Evolutionary conservation across 176 grass and related monocot species (phyloP).

Genomic region (Oryza brachyantha): DNA sequence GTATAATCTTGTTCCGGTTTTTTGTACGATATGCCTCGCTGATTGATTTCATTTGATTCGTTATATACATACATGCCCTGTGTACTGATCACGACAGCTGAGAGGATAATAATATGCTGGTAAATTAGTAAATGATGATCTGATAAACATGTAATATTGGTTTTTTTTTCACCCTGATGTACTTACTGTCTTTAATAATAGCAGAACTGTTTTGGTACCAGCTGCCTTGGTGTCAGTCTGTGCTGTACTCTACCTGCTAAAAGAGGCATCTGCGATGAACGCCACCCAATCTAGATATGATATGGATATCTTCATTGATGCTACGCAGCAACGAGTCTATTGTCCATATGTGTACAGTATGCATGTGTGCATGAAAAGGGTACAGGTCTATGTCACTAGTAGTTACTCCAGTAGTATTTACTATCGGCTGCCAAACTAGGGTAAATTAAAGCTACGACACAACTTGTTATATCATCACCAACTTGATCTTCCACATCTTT

Average conservation of each 20-base stretch:
- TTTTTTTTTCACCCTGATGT: background rate
- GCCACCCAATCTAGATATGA: background rate
- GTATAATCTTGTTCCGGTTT: slow-evolving; percentile 36
- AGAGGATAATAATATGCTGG: slow-evolving; percentile 23
- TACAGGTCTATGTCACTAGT: background rate
- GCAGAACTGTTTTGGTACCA: background rate
- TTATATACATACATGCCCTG: slow-evolving; percentile 8
- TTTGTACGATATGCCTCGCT: background rate
- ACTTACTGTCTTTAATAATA: background rate
- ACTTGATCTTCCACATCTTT: too few species aligned
- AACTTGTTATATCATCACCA: too few species aligned
- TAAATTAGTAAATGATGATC: slow-evolving; percentile 45
- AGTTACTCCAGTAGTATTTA: background rate
- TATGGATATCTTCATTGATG: background rate
- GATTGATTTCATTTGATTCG: slow-evolving; percentile 50
- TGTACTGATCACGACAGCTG: slow-evolving; percentile 34
- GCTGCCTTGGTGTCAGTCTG: background rate
- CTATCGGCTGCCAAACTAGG: background rate
- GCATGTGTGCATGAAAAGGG: background rate
- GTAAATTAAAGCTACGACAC: background rate
- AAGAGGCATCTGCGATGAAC: background rate
- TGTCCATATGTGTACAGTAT: background rate
- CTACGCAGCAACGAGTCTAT: background rate
- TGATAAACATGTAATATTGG: slow-evolving; percentile 38
- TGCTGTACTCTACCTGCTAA: background rate